Evolutionary conservation across 1,284 basidiomycete species (phyloP), one percentile per base, ranked within the genome.

Genomic region (Cystobasidium pallidum): DNA sequence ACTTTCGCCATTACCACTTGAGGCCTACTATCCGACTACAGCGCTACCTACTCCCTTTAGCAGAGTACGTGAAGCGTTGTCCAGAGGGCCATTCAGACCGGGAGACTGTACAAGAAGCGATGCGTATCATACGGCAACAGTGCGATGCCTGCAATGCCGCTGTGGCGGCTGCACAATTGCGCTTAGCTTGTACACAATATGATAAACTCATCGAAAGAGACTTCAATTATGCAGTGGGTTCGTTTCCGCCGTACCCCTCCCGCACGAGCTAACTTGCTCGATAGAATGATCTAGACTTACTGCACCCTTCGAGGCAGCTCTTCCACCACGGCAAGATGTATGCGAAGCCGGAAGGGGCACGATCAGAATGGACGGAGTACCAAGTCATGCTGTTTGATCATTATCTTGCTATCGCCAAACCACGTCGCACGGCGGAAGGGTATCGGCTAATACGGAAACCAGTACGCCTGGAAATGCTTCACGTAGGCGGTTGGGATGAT

Each of bases 381-480:
- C 89, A 89, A 76, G 89, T 93, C 2, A 84, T 96, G 71, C 83
- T 97, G 3, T 95, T 97, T 79, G 94, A 96, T 80, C 92, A 95
- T 80, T 97, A 95, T 78, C 55, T 51, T 10, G 49, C 30, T 11
- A 66, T 66, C 11, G 64, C 64, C n/a, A 66, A 66, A 32, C 64
- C 64, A 28, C 64, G 75, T 73, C 61, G 70, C 68, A 75, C 39
- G 66, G 47, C 17, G 3, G 41, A 57, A 71, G 15, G 52, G n/a
- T 30, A 30, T 36, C 28, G 45, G 11, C 55, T 57, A 21, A 34
- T 55, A 19, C 49, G 36, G 15, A 70, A 93, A 90, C 93, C 93
- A 0, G 91, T 95, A 63, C 92, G 93, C 3, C 83, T 96, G 73
- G 92, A 94, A 78, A 84, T 97, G 10, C 84, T 97, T 47, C 88